Percentiles rank a stretch among this genome's conserved stretches.
These are phyloP conservation scores for Fragilaria radians DNA, from an alignment of 108 stramenopile genomes.

Conservation along the genomic window DNA sequence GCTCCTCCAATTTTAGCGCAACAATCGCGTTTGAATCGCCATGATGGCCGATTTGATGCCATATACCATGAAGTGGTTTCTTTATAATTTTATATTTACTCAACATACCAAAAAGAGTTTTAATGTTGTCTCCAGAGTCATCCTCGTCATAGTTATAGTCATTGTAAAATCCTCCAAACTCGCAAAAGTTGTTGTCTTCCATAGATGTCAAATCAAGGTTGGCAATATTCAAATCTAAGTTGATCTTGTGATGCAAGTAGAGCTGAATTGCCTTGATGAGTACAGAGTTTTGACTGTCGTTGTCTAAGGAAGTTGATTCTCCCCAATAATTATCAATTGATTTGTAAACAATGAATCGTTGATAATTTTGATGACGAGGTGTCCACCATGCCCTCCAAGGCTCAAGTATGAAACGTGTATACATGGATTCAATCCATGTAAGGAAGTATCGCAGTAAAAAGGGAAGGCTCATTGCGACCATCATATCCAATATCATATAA, in stretches of 20 bases:
- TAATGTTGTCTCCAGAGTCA: background rate
- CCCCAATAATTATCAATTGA: conserved; percentile 17
- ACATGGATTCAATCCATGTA: background rate
- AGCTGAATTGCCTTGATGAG: conserved; percentile 43
- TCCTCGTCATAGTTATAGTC: conserved; percentile 18
- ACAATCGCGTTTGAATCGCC: conserved; percentile 10
- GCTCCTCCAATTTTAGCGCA: conserved; percentile 13
- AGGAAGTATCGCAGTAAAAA: conserved; percentile 33
- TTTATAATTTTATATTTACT: conserved; percentile 31
- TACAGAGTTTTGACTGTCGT: conserved; percentile 34
- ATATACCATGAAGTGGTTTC: conserved; percentile 17
- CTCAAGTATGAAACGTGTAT: background rate
- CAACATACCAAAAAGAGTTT: conserved; percentile 24
- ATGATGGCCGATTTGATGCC: conserved; percentile 22
- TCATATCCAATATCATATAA: conserved; percentile 50
- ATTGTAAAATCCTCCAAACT: background rate
- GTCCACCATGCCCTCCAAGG: conserved; percentile 3
- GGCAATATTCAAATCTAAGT: conserved; percentile 19
- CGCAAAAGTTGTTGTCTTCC: conserved; percentile 9
- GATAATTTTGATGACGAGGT: background rate
- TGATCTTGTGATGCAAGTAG: conserved; percentile 28
- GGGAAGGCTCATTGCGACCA: conserved; percentile 60
- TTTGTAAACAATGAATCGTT: conserved; percentile 27
- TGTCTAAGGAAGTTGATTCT: conserved; percentile 8
- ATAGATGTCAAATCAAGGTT: conserved; percentile 25